Percentiles rank a stretch among this genome's conserved stretches.
Evolutionary conservation across 192 early-diverging fungal species (phyloP).

Genomic region (Coemansia sp.): DNA sequence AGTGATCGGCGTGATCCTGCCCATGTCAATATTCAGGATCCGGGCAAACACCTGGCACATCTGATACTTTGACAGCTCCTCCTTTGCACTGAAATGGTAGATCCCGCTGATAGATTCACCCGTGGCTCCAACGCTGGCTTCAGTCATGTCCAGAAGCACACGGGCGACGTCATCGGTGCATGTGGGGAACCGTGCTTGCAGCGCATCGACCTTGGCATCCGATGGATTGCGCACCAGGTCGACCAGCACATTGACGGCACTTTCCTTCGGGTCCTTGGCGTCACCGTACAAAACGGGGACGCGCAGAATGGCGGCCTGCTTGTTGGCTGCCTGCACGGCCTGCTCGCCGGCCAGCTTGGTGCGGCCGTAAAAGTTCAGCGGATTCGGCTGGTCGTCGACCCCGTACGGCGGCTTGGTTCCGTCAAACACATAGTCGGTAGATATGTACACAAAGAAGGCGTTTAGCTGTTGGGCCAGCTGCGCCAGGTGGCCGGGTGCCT

Average conservation of each 20-base stretch:
- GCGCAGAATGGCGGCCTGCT: slow-evolving; percentile 63
- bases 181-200: slow-evolving; percentile 73
- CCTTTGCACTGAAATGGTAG: slow-evolving; percentile 32
- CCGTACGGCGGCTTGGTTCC: slow-evolving; percentile 77
- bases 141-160: slow-evolving; percentile 60
- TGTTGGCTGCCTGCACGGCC: slow-evolving; percentile 55
- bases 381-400: slow-evolving; percentile 62
- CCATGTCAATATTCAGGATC: slow-evolving; percentile 12
- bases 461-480: slow-evolving; percentile 43
- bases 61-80: slow-evolving; percentile 46
- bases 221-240: slow-evolving; percentile 48
- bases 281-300: slow-evolving; percentile 78
- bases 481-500: slow-evolving; percentile 58
- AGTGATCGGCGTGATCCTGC: slow-evolving; percentile 9
- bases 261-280: slow-evolving; percentile 64
- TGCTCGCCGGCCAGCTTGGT: slow-evolving; percentile 74
- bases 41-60: slow-evolving; percentile 33
- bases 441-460: slow-evolving; percentile 74
- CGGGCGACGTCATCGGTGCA: slow-evolving; percentile 71
- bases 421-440: slow-evolving; percentile 93
- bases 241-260: slow-evolving; percentile 71
- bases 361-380: slow-evolving; percentile 80
- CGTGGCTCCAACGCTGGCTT: slow-evolving; percentile 22
- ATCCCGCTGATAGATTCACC: slow-evolving; percentile 14
- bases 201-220: slow-evolving; percentile 64